Percentiles rank a stretch among this genome's conserved stretches.
These are phyloP conservation scores for Penicillium brasilianum DNA, from an alignment of 2,329 filamentous ascomycete species.

Conservation along the genomic window DNA sequence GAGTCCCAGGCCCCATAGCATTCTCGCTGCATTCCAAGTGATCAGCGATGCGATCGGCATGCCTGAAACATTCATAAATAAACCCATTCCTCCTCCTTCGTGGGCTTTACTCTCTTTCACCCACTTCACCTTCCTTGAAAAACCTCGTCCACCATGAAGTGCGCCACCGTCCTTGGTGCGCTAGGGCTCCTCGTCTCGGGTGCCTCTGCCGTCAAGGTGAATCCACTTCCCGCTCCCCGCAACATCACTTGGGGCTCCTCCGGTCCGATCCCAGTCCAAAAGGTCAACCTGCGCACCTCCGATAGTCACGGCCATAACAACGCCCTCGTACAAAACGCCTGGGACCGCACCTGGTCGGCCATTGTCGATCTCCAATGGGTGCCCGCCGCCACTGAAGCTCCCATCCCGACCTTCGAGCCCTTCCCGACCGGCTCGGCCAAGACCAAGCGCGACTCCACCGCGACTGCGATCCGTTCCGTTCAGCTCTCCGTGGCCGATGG, in stretches of 20 bases:
- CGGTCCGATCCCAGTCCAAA: constrained; percentile 53
- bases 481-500: constrained; percentile 54
- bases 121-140: constrained; percentile 4
- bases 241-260: constrained; percentile 59
- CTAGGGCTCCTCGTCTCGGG: constrained; percentile 42
- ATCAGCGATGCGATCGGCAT: constrained; percentile 28
- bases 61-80: constrained; percentile 25
- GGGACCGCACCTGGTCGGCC: constrained; percentile 55
- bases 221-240: constrained; percentile 60
- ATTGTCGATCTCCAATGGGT: constrained; percentile 60
- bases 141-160: constrained; percentile 33
- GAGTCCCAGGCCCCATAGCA: neutral
- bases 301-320: constrained; percentile 32
- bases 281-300: constrained; percentile 47
- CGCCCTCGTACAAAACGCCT: constrained; percentile 52
- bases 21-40: constrained; percentile 22
- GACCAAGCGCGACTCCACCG: constrained; percentile 34
- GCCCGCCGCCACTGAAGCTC: constrained; percentile 58
- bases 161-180: constrained; percentile 32
- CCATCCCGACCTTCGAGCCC: constrained; percentile 55
- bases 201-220: constrained; percentile 55
- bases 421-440: constrained; percentile 54
- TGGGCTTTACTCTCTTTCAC: neutral
- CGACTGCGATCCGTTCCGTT: constrained; percentile 47
- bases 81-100: neutral